phyloP scores from a whole-genome alignment of 305 asterid genomes.

The Ajuga reptans region DNA sequence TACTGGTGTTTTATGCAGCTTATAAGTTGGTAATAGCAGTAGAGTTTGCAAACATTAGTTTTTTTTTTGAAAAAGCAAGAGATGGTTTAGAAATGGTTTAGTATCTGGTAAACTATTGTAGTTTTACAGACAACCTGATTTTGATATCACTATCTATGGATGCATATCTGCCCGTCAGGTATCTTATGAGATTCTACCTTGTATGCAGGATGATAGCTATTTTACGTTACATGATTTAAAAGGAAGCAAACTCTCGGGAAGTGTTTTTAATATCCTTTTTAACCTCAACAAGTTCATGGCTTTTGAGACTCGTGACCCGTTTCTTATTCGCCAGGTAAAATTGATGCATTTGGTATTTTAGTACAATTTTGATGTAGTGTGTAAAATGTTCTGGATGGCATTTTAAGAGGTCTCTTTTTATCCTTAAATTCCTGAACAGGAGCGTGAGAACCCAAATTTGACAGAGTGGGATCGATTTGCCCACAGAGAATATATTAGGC shows the following conservation, averaged over 20 bases:
- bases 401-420: background rate
- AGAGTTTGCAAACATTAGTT: background rate
- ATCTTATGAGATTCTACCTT: conserved; percentile 21
- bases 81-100: conserved; percentile 3
- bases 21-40: background rate
- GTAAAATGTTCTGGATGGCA: conserved; percentile 1
- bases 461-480: conserved; percentile 99
- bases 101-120: background rate
- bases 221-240: conserved; percentile 66
- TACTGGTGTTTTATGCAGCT: background rate
- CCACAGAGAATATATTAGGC: conserved; percentile 97
- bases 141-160: background rate
- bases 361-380: conserved; percentile 1
- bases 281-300: conserved; percentile 99
- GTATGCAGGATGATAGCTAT: conserved; percentile 76
- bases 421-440: conserved; percentile 42
- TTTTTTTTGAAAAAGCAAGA: background rate
- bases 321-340: conserved; percentile 88
- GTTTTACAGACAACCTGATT: background rate
- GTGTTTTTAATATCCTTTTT: conserved; percentile 86
- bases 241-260: conserved; percentile 84
- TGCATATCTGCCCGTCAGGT: background rate
- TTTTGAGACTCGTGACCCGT: conserved; percentile 95
- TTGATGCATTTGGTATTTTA: conserved; percentile 5
- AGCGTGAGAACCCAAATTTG: conserved; percentile 92